Evolutionary conservation across 164 flowering plant genomes (phyloP), one percentile per base, ranked within the genome.

Genomic region (Tinospora cordifolia): DNA sequence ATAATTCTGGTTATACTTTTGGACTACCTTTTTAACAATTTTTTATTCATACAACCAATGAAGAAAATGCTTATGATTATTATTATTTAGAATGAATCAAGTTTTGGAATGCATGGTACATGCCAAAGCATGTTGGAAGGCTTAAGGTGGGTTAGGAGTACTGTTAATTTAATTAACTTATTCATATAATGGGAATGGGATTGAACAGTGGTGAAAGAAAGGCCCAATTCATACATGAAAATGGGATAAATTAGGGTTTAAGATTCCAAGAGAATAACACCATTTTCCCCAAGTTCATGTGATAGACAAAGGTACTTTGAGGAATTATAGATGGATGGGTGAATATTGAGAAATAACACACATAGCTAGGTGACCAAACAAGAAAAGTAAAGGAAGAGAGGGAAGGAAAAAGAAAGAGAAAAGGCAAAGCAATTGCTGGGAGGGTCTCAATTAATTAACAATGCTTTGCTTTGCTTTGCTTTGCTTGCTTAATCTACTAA

Each of bases 401-500:
- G 46, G 8, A 11, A 13, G 30, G 25, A 60, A n/a, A 49, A 14
- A 14, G 34, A 19, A 15, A 25, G 21, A 44, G 24, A 13, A 13
- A 17, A 39, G 63, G 17, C 34, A 36, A 60, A 26, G 47, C 6
- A 65, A 65, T 11, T 39, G 25, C 46, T 66, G 69, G 57, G 38
- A 39, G 57, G 38, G 59, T 6, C 26, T 12, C 21, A 22, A 44
- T 24, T 49, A 68, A 67, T 62, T 13, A 68, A 1, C 4, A 30
- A 30, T 30, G 36, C 36, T 30, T 30, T 72, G 40, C 74, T 72
- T 72, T 72, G 64, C 74, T n/a, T n/a, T 30, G 36, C 36, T 30
- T 30, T 72, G 40, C 74, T 72, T 72, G 64, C 74, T 72, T 72
- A n/a, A 34, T 22, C 22, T 72, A 22, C 41, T 54, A 54, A 54